Base-by-base conservation (phyloP, 176 grass and related monocot species). In the Zoysia pacifica region DNA sequence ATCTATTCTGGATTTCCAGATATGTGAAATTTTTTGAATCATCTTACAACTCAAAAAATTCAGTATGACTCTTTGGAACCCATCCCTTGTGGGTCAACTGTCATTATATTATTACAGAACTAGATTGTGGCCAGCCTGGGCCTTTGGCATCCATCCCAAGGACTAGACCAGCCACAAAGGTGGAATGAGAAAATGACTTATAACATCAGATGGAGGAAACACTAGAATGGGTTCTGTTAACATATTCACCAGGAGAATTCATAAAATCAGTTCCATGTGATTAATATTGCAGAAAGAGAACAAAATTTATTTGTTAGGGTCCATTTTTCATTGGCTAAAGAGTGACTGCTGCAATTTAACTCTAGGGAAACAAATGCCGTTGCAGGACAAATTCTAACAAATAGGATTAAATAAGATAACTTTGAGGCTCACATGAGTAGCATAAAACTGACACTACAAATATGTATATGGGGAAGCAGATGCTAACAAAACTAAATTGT, bases 241-340 rank as follows among this genome's bases (percentile, higher is more conserved):
- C 28, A 68, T 83, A 76, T 48, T 71, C 59, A 63, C 16, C 1
- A 69, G 45, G 19, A 39, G 13, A 62, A 12, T 18, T 53, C 69
- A 63, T 16, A n/a, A 69, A 70, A 52, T 70, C 40, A 69, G n/a
- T 79, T 58, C 58, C 18, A 46, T 52, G 53, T 18, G 18, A 56
- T 62, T 43, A 45, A 66, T 45, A 46, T 9, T 18, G 18, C 12
- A 49, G 28, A 16, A 62, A 43, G 65, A 42, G 36, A 9, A 7
- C 5, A 14, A 53, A 42, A 67, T 11, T 6, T 43, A 67, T 66
- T 67, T 53, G 38, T 14, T 66, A n/a, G 36, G 6, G 16, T 39
- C 5, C 5, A 28, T 15, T 42, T 58, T 7, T 74, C 41, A 15
- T 9, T 13, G 40, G 46, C 65, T 3, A 2, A 13, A 59, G 48